A percentile compares a stretch with the other conserved stretches of the same genome.
phyloP scores from a whole-genome alignment of 192 early-diverging fungal genomes.

The Coemansia sp. region DNA sequence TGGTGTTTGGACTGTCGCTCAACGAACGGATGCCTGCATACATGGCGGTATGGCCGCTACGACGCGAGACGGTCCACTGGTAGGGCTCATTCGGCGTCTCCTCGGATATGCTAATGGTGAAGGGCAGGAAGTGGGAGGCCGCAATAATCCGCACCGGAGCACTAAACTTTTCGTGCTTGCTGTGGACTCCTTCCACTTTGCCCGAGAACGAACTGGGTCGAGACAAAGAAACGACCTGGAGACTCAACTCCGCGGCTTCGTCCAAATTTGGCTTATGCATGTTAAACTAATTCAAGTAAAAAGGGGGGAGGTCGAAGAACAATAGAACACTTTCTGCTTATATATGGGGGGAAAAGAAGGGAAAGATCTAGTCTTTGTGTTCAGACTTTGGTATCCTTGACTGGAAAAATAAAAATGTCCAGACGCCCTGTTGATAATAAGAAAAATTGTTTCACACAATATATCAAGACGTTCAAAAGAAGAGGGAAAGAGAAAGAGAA shows the following conservation, averaged over 20 bases:
- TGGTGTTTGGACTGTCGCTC: conserved; percentile 46
- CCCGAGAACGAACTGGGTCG: conserved; percentile 36
- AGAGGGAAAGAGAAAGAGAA: not conserved
- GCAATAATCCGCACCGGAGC: conserved; percentile 45
- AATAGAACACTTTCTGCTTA: not conserved
- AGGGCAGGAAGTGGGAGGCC: conserved; percentile 53
- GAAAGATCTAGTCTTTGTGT: not conserved
- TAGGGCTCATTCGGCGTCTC: conserved; percentile 41
- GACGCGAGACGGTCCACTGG: conserved; percentile 56
- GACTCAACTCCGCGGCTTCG: conserved; percentile 38
- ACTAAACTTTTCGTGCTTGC: conserved; percentile 26
- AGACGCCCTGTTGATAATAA: too few relatives aligned
- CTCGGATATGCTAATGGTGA: conserved; percentile 35
- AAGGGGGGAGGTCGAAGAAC: conserved; percentile 1
- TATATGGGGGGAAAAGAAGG: not conserved
- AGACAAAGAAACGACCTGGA: conserved; percentile 37
- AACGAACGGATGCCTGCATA: conserved; percentile 80
- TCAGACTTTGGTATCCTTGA: too few relatives aligned
- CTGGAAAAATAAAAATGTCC: too few relatives aligned
- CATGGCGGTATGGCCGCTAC: conserved; percentile 86
- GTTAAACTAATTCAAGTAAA: not conserved
- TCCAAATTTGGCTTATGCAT: conserved; percentile 31
- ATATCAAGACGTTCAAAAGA: too few relatives aligned
- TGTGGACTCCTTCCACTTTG: conserved; percentile 14
- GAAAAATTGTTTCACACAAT: too few relatives aligned